Evolutionary conservation across 169 alveolate genomes (phyloP).

Genomic region (Eimeria maxima): DNA sequence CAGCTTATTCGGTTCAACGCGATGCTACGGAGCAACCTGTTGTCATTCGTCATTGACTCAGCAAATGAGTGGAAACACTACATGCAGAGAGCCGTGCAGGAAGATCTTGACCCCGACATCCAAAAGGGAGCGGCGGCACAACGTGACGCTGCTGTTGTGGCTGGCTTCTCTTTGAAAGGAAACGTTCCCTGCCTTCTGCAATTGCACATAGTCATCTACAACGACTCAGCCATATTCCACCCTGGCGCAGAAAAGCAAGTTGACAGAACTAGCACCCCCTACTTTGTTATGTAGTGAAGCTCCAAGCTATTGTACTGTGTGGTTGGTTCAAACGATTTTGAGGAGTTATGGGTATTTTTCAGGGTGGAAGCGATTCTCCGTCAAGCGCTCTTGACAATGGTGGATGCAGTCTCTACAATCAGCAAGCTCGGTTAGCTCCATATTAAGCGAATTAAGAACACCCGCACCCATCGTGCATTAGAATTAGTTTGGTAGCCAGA

Average conservation of each 20-base stretch:
- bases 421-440: slow-evolving; percentile 64
- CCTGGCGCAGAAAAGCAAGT: slow-evolving; percentile 67
- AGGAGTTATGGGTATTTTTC: background rate
- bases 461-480: background rate
- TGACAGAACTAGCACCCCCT: background rate
- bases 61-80: slow-evolving; percentile 63
- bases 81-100: slow-evolving; percentile 66
- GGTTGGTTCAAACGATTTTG: background rate
- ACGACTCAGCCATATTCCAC: slow-evolving; percentile 40
- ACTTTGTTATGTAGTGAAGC: background rate
- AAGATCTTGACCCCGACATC: background rate
- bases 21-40: slow-evolving; percentile 58
- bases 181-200: slow-evolving; percentile 53
- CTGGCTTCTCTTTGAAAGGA: slow-evolving; percentile 19
- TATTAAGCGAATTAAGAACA: background rate
- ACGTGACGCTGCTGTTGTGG: slow-evolving; percentile 42
- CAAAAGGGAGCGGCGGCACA: slow-evolving; percentile 20
- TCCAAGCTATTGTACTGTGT: background rate
- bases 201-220: slow-evolving; percentile 3
- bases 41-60: slow-evolving; percentile 68
- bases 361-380: slow-evolving; percentile 68
- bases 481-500: background rate
- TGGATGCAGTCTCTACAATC: slow-evolving; percentile 53
- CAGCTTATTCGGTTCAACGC: slow-evolving; percentile 59
- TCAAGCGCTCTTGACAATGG: slow-evolving; percentile 68